Evolutionary conservation across 345 rosid species (phyloP).

Genomic region (Psidium friedrichsthalianum): DNA sequence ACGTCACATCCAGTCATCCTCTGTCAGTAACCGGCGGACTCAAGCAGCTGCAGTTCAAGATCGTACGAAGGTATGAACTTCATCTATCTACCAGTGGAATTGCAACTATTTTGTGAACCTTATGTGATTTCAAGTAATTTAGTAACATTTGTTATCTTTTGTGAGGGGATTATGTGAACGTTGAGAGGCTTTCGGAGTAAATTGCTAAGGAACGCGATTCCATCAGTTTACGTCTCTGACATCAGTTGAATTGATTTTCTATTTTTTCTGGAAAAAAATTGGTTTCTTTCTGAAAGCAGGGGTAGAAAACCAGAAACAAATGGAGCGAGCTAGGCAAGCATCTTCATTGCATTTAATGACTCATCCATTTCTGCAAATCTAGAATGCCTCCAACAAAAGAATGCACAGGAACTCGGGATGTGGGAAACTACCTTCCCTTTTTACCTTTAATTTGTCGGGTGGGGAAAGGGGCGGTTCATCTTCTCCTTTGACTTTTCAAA

Average conservation of each 20-base stretch:
- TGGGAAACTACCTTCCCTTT: neutral
- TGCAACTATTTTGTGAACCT: neutral
- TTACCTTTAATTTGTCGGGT: neutral
- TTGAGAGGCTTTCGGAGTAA: neutral
- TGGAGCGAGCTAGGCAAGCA: neutral
- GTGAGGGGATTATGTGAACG: neutral
- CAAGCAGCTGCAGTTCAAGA: constrained; percentile 30
- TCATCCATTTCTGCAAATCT: neutral
- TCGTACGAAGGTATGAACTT: constrained; percentile 27
- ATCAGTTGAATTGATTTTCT: neutral
- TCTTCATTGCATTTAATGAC: neutral
- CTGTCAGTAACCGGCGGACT: constrained; percentile 11
- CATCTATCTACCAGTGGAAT: neutral
- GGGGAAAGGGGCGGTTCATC: neutral
- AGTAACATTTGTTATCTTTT: neutral
- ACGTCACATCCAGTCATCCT: constrained; percentile 18
- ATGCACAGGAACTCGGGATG: neutral
- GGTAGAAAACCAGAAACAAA: neutral
- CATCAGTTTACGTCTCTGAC: neutral
- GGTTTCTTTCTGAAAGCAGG: neutral
- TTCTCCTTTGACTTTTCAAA: too few relatives aligned
- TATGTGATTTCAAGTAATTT: neutral
- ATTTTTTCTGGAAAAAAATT: neutral
- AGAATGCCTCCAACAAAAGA: neutral
- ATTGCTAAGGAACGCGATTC: neutral